Base-by-base conservation (phyloP, 805 yeast species). In the Yueomyces sp. region DNA sequence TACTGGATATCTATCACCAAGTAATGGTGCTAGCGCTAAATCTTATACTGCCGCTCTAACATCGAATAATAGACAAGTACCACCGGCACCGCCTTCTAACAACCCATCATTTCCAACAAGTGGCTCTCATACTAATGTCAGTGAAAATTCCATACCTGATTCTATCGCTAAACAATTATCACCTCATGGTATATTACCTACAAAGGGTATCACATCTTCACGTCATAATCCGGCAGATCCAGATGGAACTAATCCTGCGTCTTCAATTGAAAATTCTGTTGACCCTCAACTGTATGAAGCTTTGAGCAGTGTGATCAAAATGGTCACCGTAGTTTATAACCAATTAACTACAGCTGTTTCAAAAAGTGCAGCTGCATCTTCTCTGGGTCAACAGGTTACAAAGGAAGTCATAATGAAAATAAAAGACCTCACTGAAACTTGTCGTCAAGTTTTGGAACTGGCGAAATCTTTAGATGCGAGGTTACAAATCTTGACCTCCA, bases 381-480 rank as follows among this genome's bases (percentile, higher is more conserved):
- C 53, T 45, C 58, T 58, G 29, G 66, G 64, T 28, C 62, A 57
- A 41, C 60, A 69, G 5, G 54, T 72, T 33, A 49, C 56, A 4
- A 59, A 52, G 39, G 49, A 51, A 30, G 44, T 53, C 28, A 79
- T 84, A 1, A 55, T 70, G 4, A 81, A 80, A 51, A 81, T 86
- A 32, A 79, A 79, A 51, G 95, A 86, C 41, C 67, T 88, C 41
- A 81, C 94, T 0, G 71, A 69, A 40, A 81, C 85, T 9, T 86
- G 95, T 57, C 75, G 83, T 44, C 67, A 77, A 26, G 84, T 95
- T 1, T 79, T 83, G 73, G 95, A 85, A n/a, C 73, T 82, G 38
- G 83, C 94, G 7, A 78, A 80, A 49, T 65, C 79, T 45, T 69
- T 85, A 41, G 74, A 74, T 46, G 65, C 65, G 11, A 73, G 78